Percentiles rank a stretch among this genome's conserved stretches.
Evolutionary conservation across 306 rosid species (phyloP).

Genomic region (Ammopiptanthus mongolicus): DNA sequence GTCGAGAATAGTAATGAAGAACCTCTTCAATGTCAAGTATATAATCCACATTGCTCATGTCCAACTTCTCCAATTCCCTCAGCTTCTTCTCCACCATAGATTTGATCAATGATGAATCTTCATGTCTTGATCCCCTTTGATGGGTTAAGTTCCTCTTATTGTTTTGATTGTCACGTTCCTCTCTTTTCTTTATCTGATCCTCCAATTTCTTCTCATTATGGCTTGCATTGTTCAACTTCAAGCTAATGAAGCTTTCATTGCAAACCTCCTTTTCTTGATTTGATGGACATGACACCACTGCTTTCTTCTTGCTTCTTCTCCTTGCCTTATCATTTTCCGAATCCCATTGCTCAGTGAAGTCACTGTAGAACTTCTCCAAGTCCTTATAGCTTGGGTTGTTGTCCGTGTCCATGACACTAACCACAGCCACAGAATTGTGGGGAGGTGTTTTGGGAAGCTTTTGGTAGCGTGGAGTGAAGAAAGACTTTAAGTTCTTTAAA

Average conservation of each 20-base stretch:
- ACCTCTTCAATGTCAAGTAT: conserved; percentile 75
- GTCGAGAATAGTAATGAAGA: conserved; percentile 79
- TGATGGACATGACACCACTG: not conserved
- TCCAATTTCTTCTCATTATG: not conserved
- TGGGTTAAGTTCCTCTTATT: conserved; percentile 8
- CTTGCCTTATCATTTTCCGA: conserved; percentile 21
- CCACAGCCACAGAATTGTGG: not conserved
- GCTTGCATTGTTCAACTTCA: not conserved
- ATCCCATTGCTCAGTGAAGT: conserved; percentile 42
- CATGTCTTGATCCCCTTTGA: conserved; percentile 5
- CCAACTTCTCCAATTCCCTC: conserved; percentile 72
- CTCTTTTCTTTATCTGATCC: conserved; percentile 21
- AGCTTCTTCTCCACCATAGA: conserved; percentile 50
- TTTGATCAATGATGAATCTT: not conserved
- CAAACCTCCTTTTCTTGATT: conserved; percentile 20
- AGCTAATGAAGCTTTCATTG: not conserved
- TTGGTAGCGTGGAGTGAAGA: conserved; percentile 56
- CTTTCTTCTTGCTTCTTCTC: conserved; percentile 26
- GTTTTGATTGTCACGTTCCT: not conserved
- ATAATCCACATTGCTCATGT: conserved; percentile 66
- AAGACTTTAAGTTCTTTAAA: conserved; percentile 47
- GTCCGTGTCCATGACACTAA: not conserved
- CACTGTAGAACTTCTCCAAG: conserved; percentile 47
- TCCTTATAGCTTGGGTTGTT: conserved; percentile 25
- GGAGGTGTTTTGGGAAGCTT: conserved; percentile 64